Percentiles rank a stretch among this genome's conserved stretches.
Evolutionary conservation across 306 rosid species (phyloP).

Genomic region (Inga leiocalycina): DNA sequence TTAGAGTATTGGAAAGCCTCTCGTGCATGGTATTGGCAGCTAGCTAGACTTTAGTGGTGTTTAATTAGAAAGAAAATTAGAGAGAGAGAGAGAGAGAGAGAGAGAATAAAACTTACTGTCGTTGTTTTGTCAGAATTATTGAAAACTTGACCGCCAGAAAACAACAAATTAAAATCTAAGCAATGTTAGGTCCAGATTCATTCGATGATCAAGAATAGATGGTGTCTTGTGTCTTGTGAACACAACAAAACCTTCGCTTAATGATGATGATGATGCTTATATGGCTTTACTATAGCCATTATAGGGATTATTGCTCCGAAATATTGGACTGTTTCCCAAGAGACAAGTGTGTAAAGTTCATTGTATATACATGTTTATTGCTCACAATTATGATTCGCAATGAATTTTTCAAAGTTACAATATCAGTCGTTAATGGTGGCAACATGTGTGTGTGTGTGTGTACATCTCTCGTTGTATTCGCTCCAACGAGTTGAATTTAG

Average conservation of each 20-base stretch:
- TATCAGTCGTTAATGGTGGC: conserved; percentile 36
- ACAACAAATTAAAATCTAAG: background rate
- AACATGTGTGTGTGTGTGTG: background rate
- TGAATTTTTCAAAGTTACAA: conserved; percentile 12
- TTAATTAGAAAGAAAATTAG: background rate
- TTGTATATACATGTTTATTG: conserved; percentile 5
- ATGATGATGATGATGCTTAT: background rate
- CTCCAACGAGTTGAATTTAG: conserved; percentile 8
- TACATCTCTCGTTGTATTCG: conserved; percentile 8
- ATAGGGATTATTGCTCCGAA: conserved; percentile 5
- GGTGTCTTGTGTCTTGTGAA: background rate
- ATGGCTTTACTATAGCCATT: conserved; percentile 29
- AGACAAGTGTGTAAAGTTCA: conserved; percentile 9
- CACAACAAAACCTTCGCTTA: background rate
- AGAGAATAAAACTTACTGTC: background rate
- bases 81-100: too few species aligned
- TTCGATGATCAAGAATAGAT: background rate
- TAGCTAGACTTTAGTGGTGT: background rate
- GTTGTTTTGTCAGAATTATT: background rate
- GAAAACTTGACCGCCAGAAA: background rate
- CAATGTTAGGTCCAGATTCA: conserved; percentile 13
- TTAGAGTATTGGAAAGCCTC: background rate
- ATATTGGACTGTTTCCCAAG: background rate
- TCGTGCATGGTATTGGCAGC: background rate
- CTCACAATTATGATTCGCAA: background rate